A percentile compares a stretch with the other conserved stretches of the same genome.
These are phyloP conservation scores for Rubroshorea leprosula DNA, from an alignment of 345 rosid genomes.

Conservation along the genomic window DNA sequence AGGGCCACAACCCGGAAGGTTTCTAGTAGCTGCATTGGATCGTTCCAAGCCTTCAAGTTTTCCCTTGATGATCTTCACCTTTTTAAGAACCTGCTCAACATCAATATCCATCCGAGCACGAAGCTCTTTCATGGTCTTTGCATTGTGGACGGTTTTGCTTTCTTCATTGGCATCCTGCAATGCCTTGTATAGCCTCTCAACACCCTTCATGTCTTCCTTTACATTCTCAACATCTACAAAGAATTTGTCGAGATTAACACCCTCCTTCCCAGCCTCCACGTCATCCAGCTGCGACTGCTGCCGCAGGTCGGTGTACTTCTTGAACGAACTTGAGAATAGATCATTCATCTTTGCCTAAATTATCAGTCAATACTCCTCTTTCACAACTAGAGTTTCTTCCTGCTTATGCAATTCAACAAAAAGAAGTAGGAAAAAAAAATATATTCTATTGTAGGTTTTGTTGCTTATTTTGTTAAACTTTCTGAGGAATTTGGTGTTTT, in stretches of 20 bases:
- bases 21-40: slow-evolving; percentile 53
- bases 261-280: slow-evolving; percentile 59
- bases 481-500: too few relatives aligned
- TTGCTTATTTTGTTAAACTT: too few relatives aligned
- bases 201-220: slow-evolving; percentile 53
- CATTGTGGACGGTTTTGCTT: slow-evolving; percentile 52
- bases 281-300: slow-evolving; percentile 53
- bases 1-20: slow-evolving; percentile 63
- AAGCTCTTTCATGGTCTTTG: slow-evolving; percentile 53
- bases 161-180: slow-evolving; percentile 79
- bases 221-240: slow-evolving; percentile 71
- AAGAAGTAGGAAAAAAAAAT: too few relatives aligned
- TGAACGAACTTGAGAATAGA: slow-evolving; percentile 72
- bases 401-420: too few relatives aligned
- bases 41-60: slow-evolving; percentile 69
- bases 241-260: slow-evolving; percentile 62
- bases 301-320: slow-evolving; percentile 60
- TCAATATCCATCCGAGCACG: slow-evolving; percentile 58
- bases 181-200: slow-evolving; percentile 52
- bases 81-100: slow-evolving; percentile 61
- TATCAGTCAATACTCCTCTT: too few relatives aligned
- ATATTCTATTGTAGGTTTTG: too few relatives aligned
- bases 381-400: too few relatives aligned
- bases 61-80: slow-evolving; percentile 57
- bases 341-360: slow-evolving; percentile 56